Conservation (phyloP, 1,139 yeast species). For the Suhomyces bokatorum region DNA sequence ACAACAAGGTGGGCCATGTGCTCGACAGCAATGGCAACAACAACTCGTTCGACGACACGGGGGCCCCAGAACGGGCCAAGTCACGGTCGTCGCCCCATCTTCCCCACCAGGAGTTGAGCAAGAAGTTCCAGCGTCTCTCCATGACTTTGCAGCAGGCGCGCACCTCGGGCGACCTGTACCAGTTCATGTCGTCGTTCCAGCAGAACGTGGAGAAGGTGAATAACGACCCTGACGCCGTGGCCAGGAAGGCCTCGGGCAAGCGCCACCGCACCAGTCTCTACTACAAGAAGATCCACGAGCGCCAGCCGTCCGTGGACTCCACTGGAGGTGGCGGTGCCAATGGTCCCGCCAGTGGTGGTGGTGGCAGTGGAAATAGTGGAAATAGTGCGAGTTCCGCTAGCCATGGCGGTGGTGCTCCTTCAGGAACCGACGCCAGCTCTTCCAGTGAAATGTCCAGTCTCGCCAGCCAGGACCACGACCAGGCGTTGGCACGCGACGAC, state of each 20-base stretch:
- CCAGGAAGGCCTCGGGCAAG: slow-evolving; percentile 11
- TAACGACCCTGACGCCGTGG: slow-evolving; percentile 12
- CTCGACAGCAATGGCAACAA: slow-evolving; percentile 18
- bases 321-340: not conserved
- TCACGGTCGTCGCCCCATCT: slow-evolving; percentile 18
- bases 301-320: slow-evolving; percentile 1
- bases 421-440: slow-evolving; percentile 19
- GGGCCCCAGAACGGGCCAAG: slow-evolving; percentile 2
- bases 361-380: too few relatives aligned
- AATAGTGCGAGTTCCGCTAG: too few relatives aligned
- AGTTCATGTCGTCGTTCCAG: slow-evolving; percentile 45
- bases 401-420: too few relatives aligned
- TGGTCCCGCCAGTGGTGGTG: too few relatives aligned
- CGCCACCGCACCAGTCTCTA: slow-evolving; percentile 32
- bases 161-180: slow-evolving; percentile 43
- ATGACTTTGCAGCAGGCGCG: slow-evolving; percentile 37
- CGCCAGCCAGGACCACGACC: slow-evolving; percentile 17
- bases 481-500: slow-evolving; percentile 7
- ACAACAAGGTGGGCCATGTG: slow-evolving; percentile 15
- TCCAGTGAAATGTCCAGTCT: slow-evolving; percentile 31
- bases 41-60: too few relatives aligned
- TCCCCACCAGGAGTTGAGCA: slow-evolving; percentile 39
- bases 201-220: slow-evolving; percentile 35
- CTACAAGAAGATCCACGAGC: slow-evolving; percentile 33
- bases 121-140: slow-evolving; percentile 43